These are phyloP conservation scores for Cercis canadensis DNA, from an alignment of 306 rosid species.

Conservation along the genomic window DNA sequence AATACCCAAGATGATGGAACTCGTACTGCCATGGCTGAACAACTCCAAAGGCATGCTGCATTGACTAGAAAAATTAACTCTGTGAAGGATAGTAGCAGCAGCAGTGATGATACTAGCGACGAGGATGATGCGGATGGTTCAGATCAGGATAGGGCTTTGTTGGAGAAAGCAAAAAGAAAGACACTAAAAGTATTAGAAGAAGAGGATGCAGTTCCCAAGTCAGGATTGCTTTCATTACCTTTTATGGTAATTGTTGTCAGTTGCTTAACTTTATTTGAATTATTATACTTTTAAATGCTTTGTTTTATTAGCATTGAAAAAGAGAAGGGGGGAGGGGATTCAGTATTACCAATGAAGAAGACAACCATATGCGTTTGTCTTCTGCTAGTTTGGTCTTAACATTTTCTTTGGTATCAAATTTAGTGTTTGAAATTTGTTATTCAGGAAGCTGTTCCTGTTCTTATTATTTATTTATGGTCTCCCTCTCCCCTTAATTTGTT, in stretches of 20 bases:
- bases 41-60: constrained; percentile 62
- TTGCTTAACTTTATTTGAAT: constrained; percentile 20
- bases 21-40: constrained; percentile 82
- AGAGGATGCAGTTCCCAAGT: constrained; percentile 74
- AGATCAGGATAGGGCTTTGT: constrained; percentile 59
- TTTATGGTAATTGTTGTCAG: constrained; percentile 71
- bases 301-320: constrained; percentile 4
- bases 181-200: constrained; percentile 64
- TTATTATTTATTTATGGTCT: constrained; percentile 15
- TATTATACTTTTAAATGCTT: constrained; percentile 6
- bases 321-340: too few relatives aligned
- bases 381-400: constrained; percentile 1
- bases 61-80: constrained; percentile 86
- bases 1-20: constrained; percentile 89
- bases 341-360: too few relatives aligned
- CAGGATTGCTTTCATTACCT: constrained; percentile 85
- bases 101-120: constrained; percentile 68
- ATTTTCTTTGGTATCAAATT: constrained; percentile 7
- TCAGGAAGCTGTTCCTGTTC: constrained; percentile 21
- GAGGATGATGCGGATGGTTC: constrained; percentile 67
- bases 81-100: constrained; percentile 70
- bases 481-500: constrained; percentile 30
- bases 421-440: constrained; percentile 23
- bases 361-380: not conserved
- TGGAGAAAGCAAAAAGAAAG: constrained; percentile 77